phyloP scores from a whole-genome alignment of 768 basidiomycete species.

The Boletus barrowsii region DNA sequence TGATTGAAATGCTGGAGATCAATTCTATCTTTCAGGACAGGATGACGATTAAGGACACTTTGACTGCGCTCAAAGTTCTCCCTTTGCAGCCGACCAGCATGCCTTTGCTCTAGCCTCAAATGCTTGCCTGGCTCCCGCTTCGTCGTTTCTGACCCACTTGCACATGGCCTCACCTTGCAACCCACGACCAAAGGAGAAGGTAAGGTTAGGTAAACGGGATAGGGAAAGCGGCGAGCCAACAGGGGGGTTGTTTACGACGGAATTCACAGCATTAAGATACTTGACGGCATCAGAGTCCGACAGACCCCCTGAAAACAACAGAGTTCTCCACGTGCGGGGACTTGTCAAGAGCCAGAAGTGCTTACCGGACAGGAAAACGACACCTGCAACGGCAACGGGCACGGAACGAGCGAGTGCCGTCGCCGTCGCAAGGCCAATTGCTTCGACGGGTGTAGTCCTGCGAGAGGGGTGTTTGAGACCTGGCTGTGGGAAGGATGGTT shows the following conservation, averaged over 20 bases:
- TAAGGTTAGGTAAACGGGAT: conserved; percentile 40
- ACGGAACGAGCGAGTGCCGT: conserved; percentile 45
- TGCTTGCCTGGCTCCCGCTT: conserved; percentile 36
- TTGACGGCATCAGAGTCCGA: conserved; percentile 38
- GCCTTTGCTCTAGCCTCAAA: conserved; percentile 43
- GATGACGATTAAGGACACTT: not conserved
- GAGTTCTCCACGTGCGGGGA: not conserved
- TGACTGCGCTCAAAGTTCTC: conserved; percentile 20
- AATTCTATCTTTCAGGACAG: conserved; percentile 1
- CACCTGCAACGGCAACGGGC: conserved; percentile 45
- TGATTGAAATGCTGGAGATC: not conserved
- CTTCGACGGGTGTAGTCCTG: conserved; percentile 33
- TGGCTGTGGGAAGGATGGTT: conserved; percentile 51
- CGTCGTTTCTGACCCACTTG: conserved; percentile 46
- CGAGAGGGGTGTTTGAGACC: conserved; percentile 42
- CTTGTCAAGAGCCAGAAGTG: not conserved
- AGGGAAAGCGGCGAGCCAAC: conserved; percentile 31
- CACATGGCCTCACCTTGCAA: conserved; percentile 49
- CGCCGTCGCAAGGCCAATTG: conserved; percentile 45
- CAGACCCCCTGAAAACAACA: conserved; percentile 37
- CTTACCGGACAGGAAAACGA: conserved; percentile 49
- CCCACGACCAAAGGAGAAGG: conserved; percentile 50
- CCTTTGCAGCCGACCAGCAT: conserved; percentile 42
- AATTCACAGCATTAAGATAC: conserved; percentile 43
- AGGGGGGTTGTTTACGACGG: conserved; percentile 34